Conservation (phyloP, 2,329 filamentous ascomycete species). For the Pseudomassariella vexata region DNA sequence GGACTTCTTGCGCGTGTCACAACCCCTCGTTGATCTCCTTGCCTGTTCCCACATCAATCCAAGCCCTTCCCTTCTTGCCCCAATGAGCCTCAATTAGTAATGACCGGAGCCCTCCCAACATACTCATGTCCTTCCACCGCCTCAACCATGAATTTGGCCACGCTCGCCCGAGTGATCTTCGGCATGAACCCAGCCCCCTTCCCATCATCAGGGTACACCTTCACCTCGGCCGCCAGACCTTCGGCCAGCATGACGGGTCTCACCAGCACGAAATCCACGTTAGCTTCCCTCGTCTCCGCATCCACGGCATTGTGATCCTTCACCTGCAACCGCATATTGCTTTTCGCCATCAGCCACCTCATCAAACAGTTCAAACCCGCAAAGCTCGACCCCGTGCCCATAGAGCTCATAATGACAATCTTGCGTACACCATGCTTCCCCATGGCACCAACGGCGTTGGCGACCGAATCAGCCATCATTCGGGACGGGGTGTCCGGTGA, state of each 20-base stretch:
- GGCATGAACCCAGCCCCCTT: constrained; percentile 34
- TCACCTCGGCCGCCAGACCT: constrained; percentile 27
- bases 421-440: constrained; percentile 29
- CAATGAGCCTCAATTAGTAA: constrained; percentile 35
- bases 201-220: constrained; percentile 34
- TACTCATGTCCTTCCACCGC: constrained; percentile 33
- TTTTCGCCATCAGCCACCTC: constrained; percentile 36
- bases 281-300: constrained; percentile 26
- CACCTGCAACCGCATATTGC: constrained; percentile 38
- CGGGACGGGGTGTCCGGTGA: constrained; percentile 32
- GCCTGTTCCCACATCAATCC: no score
- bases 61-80: no score
- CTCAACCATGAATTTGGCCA: constrained; percentile 40
- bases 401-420: constrained; percentile 43
- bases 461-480: constrained; percentile 39
- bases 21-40: no score
- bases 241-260: constrained; percentile 37
- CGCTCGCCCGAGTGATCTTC: constrained; percentile 28
- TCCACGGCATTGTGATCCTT: constrained; percentile 44
- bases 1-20: no score
- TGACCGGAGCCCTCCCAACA: constrained; percentile 38
- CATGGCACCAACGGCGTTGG: constrained; percentile 30
- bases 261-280: constrained; percentile 35
- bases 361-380: constrained; percentile 33
- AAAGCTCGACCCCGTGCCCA: constrained; percentile 42